A percentile compares a stretch with the other conserved stretches of the same genome.
Conservation (phyloP, 306 rosid genomes). For the Lablab purpureus region DNA sequence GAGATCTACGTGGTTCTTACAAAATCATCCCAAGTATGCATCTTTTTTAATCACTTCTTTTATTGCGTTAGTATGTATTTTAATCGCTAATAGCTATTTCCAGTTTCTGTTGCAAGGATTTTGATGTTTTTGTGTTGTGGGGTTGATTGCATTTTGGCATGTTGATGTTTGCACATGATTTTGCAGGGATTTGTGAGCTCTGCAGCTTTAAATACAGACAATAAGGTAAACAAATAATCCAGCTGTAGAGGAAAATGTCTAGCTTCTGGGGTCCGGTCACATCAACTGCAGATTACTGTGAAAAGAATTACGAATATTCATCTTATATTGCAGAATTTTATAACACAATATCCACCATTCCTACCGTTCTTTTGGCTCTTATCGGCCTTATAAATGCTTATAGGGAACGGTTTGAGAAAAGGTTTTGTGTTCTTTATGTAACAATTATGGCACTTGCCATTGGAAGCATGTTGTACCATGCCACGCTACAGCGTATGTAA, state of each 20-base stretch:
- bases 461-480: slow-evolving; percentile 93
- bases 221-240: slow-evolving; percentile 17
- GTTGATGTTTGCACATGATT: slow-evolving; percentile 52
- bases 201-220: slow-evolving; percentile 43
- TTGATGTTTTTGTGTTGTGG: background rate
- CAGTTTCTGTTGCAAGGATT: background rate
- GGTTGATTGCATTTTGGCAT: slow-evolving; percentile 32
- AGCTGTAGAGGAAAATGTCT: slow-evolving; percentile 63
- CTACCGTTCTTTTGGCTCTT: slow-evolving; percentile 85
- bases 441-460: slow-evolving; percentile 88
- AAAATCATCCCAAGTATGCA: slow-evolving; percentile 38
- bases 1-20: slow-evolving; percentile 50
- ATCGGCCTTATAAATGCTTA: slow-evolving; percentile 86
- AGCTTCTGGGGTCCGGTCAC: slow-evolving; percentile 98
- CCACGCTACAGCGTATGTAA: slow-evolving; percentile 86
- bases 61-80: too few species aligned
- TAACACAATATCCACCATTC: slow-evolving; percentile 86
- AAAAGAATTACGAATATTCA: slow-evolving; percentile 75
- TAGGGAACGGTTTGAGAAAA: slow-evolving; percentile 91
- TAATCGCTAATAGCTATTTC: background rate
- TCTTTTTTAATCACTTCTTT: too few species aligned
- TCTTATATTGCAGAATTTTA: slow-evolving; percentile 90
- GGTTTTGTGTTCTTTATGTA: slow-evolving; percentile 89
- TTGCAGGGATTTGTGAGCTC: slow-evolving; percentile 53
- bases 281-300: slow-evolving; percentile 83